Evolutionary conservation across 2,329 filamentous ascomycete genomes (phyloP).

Genomic region (Torrubiellomyces zombiae): DNA sequence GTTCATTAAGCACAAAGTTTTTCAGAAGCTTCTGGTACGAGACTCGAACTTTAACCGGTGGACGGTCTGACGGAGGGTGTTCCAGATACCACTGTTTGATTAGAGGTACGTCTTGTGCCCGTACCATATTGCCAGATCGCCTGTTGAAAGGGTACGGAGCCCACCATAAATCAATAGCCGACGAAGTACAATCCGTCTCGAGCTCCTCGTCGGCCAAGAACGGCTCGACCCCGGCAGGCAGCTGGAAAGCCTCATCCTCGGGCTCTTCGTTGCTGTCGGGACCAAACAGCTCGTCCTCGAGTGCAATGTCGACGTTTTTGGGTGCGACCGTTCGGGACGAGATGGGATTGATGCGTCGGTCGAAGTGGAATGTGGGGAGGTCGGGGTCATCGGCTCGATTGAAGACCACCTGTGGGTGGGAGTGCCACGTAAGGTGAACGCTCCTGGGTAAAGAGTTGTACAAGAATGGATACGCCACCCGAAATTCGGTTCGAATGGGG

Average conservation of each 20-base stretch:
- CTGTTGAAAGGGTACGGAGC: constrained; percentile 92
- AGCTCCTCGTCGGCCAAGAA: constrained; percentile 83
- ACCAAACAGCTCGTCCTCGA: constrained; percentile 90
- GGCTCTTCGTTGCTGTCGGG: constrained; percentile 53
- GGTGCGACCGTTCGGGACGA: constrained; percentile 87
- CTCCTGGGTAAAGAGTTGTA: constrained; percentile 95
- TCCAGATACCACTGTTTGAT: constrained; percentile 98
- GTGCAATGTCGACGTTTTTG: constrained; percentile 80
- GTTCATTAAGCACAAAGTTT: constrained; percentile 86
- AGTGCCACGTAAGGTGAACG: constrained; percentile 87
- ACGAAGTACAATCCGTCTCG: constrained; percentile 74
- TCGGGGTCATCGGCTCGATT: constrained; percentile 74
- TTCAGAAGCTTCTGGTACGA: constrained; percentile 98
- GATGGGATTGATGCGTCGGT: constrained; percentile 94
- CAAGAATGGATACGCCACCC: constrained; percentile 83
- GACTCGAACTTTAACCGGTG: constrained; percentile 92
- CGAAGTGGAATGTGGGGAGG: constrained; percentile 92
- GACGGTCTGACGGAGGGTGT: constrained; percentile 68
- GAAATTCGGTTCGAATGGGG: constrained; percentile 87
- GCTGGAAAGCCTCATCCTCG: constrained; percentile 70
- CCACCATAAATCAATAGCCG: constrained; percentile 94
- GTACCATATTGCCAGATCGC: constrained; percentile 86
- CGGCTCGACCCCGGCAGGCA: constrained; percentile 66
- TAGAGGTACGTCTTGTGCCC: constrained; percentile 88
- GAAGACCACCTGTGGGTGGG: constrained; percentile 83